Conservation (phyloP, 2,329 filamentous ascomycete species). For the Fusarium oxysporum region DNA sequence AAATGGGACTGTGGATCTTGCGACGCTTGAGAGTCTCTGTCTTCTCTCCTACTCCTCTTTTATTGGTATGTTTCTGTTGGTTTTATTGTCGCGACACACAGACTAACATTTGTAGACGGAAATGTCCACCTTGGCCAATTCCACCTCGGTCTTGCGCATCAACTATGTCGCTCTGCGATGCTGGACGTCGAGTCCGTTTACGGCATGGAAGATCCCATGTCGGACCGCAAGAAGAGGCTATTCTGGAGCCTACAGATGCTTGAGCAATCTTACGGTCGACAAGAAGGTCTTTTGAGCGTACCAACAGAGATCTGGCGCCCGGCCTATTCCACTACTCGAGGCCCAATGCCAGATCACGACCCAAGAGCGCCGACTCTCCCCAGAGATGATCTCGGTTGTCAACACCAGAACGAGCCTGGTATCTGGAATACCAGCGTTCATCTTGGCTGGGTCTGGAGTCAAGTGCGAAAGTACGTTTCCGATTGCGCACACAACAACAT, state of each 20-base stretch:
- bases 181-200: conserved; percentile 58
- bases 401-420: conserved; percentile 55
- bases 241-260: conserved; percentile 65
- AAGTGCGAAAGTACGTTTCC: conserved; percentile 58
- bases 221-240: conserved; percentile 60
- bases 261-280: conserved; percentile 62
- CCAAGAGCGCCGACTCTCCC: conserved; percentile 57
- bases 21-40: conserved; percentile 63
- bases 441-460: conserved; percentile 64
- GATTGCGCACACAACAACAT: conserved; percentile 60
- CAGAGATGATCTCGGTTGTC: conserved; percentile 57
- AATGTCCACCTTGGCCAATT: conserved; percentile 62
- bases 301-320: conserved; percentile 57
- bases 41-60: conserved; percentile 62
- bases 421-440: conserved; percentile 64
- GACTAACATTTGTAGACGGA: conserved; percentile 54
- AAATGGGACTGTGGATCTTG: conserved; percentile 61
- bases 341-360: conserved; percentile 43
- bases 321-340: conserved; percentile 43
- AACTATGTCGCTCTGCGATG: conserved; percentile 63
- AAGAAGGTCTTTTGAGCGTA: conserved; percentile 56
- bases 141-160: conserved; percentile 61
- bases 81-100: background rate
- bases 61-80: conserved; percentile 53
- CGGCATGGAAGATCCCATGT: conserved; percentile 47